A percentile compares a stretch with the other conserved stretches of the same genome.
phyloP scores from a whole-genome alignment of 305 asterid genomes.

The Petunia hybrid region DNA sequence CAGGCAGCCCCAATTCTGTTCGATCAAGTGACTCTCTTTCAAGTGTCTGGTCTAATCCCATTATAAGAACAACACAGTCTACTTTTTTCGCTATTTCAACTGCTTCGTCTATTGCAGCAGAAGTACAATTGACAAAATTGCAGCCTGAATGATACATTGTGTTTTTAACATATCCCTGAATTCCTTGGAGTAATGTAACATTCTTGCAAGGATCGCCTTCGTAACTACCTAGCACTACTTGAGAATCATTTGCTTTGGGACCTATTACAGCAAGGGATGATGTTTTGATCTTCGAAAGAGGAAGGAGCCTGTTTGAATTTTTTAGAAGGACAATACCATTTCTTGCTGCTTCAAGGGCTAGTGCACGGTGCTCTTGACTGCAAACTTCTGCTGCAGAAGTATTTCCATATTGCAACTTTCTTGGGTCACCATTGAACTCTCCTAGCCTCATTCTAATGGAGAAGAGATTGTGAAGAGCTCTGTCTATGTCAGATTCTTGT shows the following conservation, averaged over 20 bases:
- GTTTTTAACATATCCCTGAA: conserved; percentile 25
- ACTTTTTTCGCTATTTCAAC: conserved; percentile 49
- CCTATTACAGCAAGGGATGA: conserved; percentile 39
- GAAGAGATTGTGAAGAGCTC: conserved; percentile 63
- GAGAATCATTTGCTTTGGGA: conserved; percentile 47
- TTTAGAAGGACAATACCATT: conserved; percentile 69
- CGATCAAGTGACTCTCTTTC: conserved; percentile 68
- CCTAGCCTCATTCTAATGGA: conserved; percentile 65
- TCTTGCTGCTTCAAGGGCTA: conserved; percentile 45
- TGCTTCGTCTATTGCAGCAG: conserved; percentile 39
- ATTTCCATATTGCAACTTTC: conserved; percentile 25
- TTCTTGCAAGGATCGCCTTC: conserved; percentile 64
- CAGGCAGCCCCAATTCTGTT: conserved; percentile 14
- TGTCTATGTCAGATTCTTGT: conserved; percentile 30
- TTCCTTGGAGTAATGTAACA: neutral
- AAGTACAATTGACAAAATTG: too few relatives aligned
- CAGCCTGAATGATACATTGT: conserved; percentile 46
- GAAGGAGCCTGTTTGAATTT: conserved; percentile 31
- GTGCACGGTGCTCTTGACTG: conserved; percentile 41
- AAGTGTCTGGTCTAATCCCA: conserved; percentile 6
- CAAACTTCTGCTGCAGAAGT: conserved; percentile 52
- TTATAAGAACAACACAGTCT: conserved; percentile 56
- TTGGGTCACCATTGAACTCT: conserved; percentile 60
- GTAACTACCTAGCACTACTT: conserved; percentile 53
- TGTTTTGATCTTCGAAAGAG: conserved; percentile 46